phyloP scores from a whole-genome alignment of 2,329 filamentous ascomycete species.

The Trichoderma simmonsii region DNA sequence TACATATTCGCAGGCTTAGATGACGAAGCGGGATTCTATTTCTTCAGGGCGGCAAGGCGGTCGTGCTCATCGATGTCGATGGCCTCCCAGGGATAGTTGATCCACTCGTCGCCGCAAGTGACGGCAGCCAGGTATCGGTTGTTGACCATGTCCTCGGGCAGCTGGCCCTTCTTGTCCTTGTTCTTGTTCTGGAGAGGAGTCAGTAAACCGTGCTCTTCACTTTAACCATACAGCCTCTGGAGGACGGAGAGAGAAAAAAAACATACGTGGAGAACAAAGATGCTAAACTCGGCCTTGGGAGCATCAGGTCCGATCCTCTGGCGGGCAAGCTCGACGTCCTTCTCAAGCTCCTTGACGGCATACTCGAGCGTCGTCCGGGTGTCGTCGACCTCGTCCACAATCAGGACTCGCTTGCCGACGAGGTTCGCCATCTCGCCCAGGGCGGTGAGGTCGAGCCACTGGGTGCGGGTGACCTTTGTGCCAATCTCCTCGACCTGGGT shows the following conservation, averaged over 20 bases:
- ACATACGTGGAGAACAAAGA: constrained; percentile 90
- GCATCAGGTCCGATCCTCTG: constrained; percentile 64
- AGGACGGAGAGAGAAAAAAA: too few species aligned
- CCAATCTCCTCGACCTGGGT: constrained; percentile 67
- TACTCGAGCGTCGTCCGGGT: constrained; percentile 93
- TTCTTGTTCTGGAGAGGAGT: constrained; percentile 74
- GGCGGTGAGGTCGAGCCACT: constrained; percentile 91
- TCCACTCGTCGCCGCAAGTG: constrained; percentile 94
- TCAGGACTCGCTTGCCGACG: constrained; percentile 86
- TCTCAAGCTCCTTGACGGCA: constrained; percentile 86
- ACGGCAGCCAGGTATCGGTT: constrained; percentile 79
- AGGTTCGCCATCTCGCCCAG: constrained; percentile 82
- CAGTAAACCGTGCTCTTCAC: not conserved
- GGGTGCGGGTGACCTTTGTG: constrained; percentile 93
- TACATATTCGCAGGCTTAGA: not conserved
- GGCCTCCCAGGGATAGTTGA: constrained; percentile 98
- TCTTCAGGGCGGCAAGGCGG: constrained; percentile 59
- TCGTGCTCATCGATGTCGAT: constrained; percentile 93
- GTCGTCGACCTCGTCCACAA: constrained; percentile 95
- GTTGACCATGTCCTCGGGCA: constrained; percentile 75
- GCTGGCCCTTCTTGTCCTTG: constrained; percentile 86
- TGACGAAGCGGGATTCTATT: not conserved
- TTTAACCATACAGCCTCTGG: not conserved
- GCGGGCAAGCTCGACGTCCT: constrained; percentile 84
- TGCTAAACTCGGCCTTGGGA: constrained; percentile 78